phyloP scores from a whole-genome alignment of 345 rosid genomes.

The Salix koriyanagi region DNA sequence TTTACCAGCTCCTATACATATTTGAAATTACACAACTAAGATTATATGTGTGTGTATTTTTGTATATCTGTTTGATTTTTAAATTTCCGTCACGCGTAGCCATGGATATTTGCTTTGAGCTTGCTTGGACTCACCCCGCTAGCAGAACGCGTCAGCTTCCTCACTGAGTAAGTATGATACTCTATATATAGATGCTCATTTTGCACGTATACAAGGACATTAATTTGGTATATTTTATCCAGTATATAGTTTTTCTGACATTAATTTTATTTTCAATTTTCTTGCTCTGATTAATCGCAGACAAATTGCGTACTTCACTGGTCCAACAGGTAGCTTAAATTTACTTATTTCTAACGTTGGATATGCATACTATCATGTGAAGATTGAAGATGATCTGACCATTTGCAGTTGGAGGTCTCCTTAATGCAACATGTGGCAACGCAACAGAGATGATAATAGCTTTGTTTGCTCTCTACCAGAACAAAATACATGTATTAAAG shows the following conservation, averaged over 20 bases:
- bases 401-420: constrained; percentile 79
- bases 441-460: constrained; percentile 94
- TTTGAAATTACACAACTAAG: neutral
- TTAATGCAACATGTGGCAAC: constrained; percentile 95
- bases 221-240: neutral
- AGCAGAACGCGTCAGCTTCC: constrained; percentile 89
- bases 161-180: constrained; percentile 62
- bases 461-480: constrained; percentile 62
- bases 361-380: neutral
- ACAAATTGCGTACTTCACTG: constrained; percentile 83
- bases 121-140: constrained; percentile 77
- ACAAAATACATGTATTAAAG: constrained; percentile 69
- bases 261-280: neutral
- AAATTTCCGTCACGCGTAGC: constrained; percentile 22
- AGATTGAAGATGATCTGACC: neutral
- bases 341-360: neutral
- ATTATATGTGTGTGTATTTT: neutral
- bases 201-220: neutral
- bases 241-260: neutral
- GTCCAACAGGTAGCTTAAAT: constrained; percentile 71
- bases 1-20: neutral
- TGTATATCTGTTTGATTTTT: neutral
- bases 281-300: constrained; percentile 30
- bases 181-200: neutral
- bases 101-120: constrained; percentile 90